Conservation (phyloP, 2,329 filamentous ascomycete species). For the Lecanicillium sp. region DNA sequence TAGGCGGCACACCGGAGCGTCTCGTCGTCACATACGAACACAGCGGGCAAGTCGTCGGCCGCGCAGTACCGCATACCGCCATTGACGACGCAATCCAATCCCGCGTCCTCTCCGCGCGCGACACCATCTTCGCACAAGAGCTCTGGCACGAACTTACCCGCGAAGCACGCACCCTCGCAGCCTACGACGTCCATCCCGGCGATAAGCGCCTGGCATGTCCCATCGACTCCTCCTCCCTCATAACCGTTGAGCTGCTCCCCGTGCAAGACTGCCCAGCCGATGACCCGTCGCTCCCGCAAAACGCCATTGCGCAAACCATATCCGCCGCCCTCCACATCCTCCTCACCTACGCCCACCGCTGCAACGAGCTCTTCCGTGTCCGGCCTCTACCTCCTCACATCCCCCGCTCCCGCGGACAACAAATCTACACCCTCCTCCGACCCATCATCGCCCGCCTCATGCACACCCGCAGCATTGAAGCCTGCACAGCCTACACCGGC, state of each 20-base stretch:
- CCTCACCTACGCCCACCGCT: constrained; percentile 69
- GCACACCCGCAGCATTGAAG: constrained; percentile 31
- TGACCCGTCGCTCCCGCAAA: constrained; percentile 28
- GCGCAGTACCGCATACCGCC: constrained; percentile 42
- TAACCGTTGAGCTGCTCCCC: constrained; percentile 61
- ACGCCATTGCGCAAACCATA: constrained; percentile 54
- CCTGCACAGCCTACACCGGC: constrained; percentile 33
- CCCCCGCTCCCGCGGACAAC: constrained; percentile 26
- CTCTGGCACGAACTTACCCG: constrained; percentile 83
- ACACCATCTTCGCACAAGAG: constrained; percentile 77
- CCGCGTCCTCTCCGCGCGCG: constrained; percentile 64
- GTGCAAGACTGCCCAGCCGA: constrained; percentile 33
- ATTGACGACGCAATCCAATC: constrained; percentile 44
- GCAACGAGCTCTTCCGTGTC: constrained; percentile 62
- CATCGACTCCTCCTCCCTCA: constrained; percentile 38
- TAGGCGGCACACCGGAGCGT: constrained; percentile 44
- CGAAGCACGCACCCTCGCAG: constrained; percentile 66
- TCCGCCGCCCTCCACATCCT: constrained; percentile 65
- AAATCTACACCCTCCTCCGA: constrained; percentile 41
- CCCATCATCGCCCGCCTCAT: constrained; percentile 41
- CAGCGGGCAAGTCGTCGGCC: constrained; percentile 49
- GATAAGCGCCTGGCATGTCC: constrained; percentile 49
- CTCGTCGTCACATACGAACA: constrained; percentile 60
- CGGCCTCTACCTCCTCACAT: constrained; percentile 39
- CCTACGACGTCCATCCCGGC: constrained; percentile 59